Base-by-base conservation (phyloP, 2,329 filamentous ascomycete species). In the Sclerotinia minor region DNA sequence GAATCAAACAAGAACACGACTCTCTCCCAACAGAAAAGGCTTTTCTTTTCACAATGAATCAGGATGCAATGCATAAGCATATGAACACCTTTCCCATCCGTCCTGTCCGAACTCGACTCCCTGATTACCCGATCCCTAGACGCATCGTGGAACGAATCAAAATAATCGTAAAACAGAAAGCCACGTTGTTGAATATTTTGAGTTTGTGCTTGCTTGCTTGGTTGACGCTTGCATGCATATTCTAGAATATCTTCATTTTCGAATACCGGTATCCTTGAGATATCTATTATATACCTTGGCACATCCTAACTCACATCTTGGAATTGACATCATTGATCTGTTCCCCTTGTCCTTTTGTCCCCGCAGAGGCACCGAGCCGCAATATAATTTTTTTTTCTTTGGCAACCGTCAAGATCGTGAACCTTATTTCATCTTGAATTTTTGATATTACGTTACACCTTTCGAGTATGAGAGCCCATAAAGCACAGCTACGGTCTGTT, bases 1-100 rank as follows among this genome's bases (percentile, higher is more conserved):
- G 29, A 66, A 60, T 66, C 64, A 66, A 66, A 26, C 44, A 66
- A 24, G 45, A 50, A 32, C 32, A 66, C 54, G 32, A 66, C 15
- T 66, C 45, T 50, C 32, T 55, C 49, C 55, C 55, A 60, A 41
- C 49, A 24, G 24, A 29, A 44, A 53, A 15, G 26, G 6, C 19
- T 19, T 49, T 35, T 35, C 9, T 35, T 35, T 29, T 26, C 6
- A 15, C 41, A 38, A 32, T 65, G 45, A 59, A 11, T 50, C 45
- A 26, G 44, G 45, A 19, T 66, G 64, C 53, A 65, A 41, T 41
- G 38, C 38, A 15, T 65, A 35, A 49, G 41, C 29, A 47, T 49
- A 24, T 55, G 32, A 55, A 38, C 24, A 63, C 32, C 13, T 41
- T 55, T 21, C 19, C 38, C 50, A 21, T 41, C 26, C 24, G 26